Evolutionary conservation across 345 rosid species (phyloP).

Genomic region (Passiflora organensis): DNA sequence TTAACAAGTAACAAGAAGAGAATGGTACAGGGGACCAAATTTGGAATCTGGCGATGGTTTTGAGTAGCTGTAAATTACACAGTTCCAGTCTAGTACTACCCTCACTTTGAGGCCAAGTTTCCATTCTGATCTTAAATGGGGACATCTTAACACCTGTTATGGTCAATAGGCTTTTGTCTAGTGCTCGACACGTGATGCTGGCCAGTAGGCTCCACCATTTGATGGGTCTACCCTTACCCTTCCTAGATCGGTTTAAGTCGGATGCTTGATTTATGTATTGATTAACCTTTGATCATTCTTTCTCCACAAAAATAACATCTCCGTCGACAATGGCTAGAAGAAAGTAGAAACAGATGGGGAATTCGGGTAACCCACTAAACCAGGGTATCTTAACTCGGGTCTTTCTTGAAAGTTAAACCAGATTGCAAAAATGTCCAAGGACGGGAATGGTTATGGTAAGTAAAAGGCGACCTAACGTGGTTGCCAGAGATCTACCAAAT

Average conservation of each 20-base stretch:
- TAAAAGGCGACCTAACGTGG: neutral
- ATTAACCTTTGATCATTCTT: too few species aligned
- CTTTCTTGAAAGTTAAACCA: too few species aligned
- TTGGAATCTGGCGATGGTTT: neutral
- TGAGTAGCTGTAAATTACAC: neutral
- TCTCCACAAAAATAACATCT: too few species aligned
- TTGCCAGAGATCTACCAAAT: neutral
- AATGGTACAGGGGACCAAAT: conserved; percentile 6
- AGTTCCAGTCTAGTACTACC: neutral
- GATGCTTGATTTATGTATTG: too few species aligned
- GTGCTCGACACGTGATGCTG: conserved; percentile 15
- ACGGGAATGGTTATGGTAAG: neutral
- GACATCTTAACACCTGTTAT: neutral
- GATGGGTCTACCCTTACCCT: too few species aligned
- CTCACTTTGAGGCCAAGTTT: conserved; percentile 14
- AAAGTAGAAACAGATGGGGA: too few species aligned
- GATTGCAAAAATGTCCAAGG: too few species aligned
- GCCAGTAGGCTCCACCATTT: neutral
- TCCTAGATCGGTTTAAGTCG: too few species aligned
- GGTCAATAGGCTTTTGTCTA: neutral
- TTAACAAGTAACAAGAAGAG: too few species aligned
- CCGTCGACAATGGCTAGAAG: too few species aligned
- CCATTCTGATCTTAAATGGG: neutral
- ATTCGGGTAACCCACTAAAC: too few species aligned
- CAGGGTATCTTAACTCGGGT: too few species aligned